Base-by-base conservation (phyloP, 257 asterid species). In the Prunella vulgaris region DNA sequence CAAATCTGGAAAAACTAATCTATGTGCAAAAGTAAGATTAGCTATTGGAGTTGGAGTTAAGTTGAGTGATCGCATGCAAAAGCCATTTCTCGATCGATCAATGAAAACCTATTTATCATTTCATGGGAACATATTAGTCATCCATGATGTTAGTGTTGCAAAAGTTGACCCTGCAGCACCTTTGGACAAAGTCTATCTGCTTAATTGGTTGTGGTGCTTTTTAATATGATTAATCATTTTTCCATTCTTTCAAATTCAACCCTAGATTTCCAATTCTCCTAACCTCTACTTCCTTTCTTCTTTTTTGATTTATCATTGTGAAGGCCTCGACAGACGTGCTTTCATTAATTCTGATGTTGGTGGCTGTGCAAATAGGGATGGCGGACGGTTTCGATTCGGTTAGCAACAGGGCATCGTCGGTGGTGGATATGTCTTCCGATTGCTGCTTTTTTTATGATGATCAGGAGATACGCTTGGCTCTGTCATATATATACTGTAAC, bases 61-160 rank as follows among this genome's bases (percentile, higher is more conserved):
- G 99, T 74, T 91, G 89, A 91, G 25, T 5, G 99, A 94, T 60
- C 93, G n/a, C n/a, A n/a, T n/a, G 88, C 59, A 71, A 91, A 79
- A 85, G 93, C 82, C 96, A 98, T 6, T 94, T 94, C 69, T 94
- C 98, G 12, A 59, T 94, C 76, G 83, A 91, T 6, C n/a, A n/a
- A n/a, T 94, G 97, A 10, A 94, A 89, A 64, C 87, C 95, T 10
- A 72, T 94, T 62, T 94, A 91, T 71, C 99, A 94, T 82, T 94
- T 91, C 84, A 94, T 94, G 99, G 99, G 99, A 66, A 91, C 99
- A 64, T 94, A 91, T 94, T 70, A 94, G 98, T 76, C 98, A 91
- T 92, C 48, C 97, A 92, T 78, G 92, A 92, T 71, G 97, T 92
- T 18, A 92, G 98, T 57, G 96, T 92, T 72, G 98, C 98, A 52